Percentiles rank a stretch among this genome's conserved stretches.
Evolutionary conservation across 176 grass and related monocot species (phyloP).

Genomic region (Saccharum officinarum): DNA sequence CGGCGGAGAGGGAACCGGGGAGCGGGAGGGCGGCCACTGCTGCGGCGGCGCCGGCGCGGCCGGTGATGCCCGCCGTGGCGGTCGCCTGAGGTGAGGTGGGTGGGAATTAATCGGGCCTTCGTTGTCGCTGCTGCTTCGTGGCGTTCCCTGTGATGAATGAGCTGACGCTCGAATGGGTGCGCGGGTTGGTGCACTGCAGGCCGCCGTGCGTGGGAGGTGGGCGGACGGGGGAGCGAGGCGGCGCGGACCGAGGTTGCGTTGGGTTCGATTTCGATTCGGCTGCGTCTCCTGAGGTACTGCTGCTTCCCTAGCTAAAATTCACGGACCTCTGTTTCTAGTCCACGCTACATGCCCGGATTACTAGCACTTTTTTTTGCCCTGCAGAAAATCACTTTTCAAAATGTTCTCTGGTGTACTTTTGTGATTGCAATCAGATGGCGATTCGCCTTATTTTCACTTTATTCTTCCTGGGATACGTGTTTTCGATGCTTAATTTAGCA

Average conservation of each 20-base stretch:
- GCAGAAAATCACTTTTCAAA: not conserved
- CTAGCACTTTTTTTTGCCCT: not conserved
- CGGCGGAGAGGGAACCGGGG: not conserved
- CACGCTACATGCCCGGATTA: not conserved
- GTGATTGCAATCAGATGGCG: not conserved
- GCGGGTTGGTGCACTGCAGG: not conserved
- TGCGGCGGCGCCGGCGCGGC: constrained; percentile 14
- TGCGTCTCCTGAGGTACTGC: constrained; percentile 22
- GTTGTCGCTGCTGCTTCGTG: too few species aligned
- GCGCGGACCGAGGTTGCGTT: not conserved
- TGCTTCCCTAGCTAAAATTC: not conserved
- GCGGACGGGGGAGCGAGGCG: constrained; percentile 18
- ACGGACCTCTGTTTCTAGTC: not conserved
- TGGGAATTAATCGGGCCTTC: not conserved
- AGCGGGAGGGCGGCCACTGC: constrained; percentile 26
- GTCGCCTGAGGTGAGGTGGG: constrained; percentile 62
- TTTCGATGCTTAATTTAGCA: constrained; percentile 14
- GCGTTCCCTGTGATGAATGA: not conserved
- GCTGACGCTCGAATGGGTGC: not conserved
- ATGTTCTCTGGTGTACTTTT: not conserved
- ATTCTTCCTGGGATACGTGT: not conserved
- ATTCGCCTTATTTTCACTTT: not conserved
- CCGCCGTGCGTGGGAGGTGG: constrained; percentile 23
- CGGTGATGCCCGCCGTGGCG: constrained; percentile 46
- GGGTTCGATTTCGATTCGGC: not conserved